Percentiles rank a stretch among this genome's conserved stretches.
Conservation (phyloP, 805 yeast genomes). For the Candida silvicultrix region DNA sequence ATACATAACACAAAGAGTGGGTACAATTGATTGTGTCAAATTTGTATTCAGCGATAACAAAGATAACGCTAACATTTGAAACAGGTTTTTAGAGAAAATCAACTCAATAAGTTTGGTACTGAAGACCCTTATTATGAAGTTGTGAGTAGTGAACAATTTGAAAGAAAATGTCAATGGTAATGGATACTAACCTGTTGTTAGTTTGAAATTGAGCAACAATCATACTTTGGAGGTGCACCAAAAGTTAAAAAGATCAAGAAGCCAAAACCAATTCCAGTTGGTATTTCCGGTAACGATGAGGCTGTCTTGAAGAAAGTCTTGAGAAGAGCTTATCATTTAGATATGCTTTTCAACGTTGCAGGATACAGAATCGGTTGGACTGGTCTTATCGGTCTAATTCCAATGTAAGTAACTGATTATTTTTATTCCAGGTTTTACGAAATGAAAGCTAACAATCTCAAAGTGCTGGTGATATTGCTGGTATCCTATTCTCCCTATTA, state of each 20-base stretch:
- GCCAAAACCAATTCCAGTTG: conserved; percentile 43
- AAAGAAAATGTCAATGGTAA: not conserved
- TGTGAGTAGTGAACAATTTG: conserved; percentile 17
- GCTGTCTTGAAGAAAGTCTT: conserved; percentile 43
- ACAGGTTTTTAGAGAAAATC: conserved; percentile 26
- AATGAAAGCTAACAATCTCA: not conserved
- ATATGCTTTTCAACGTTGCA: conserved; percentile 53
- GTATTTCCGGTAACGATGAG: conserved; percentile 47
- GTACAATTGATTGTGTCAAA: conserved; percentile 1
- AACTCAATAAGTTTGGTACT: conserved; percentile 30
- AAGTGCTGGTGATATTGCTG: conserved; percentile 47
- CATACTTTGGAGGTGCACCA: conserved; percentile 12
- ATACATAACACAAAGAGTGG: conserved; percentile 18
- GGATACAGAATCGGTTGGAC: conserved; percentile 69
- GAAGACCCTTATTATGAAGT: conserved; percentile 38
- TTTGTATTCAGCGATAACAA: no score
- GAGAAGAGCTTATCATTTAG: conserved; percentile 60
- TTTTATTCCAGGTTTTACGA: no score
- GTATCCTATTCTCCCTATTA: conserved; percentile 43
- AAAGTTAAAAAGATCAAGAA: conserved; percentile 14
- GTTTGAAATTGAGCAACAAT: conserved; percentile 18
- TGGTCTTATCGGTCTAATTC: conserved; percentile 61
- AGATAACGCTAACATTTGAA: conserved; percentile 2
- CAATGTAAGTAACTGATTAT: conserved; percentile 37
- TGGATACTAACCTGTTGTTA: not conserved